A percentile compares a stretch with the other conserved stretches of the same genome.
Evolutionary conservation across 2,329 filamentous ascomycete genomes (phyloP).

Genomic region (Phyllosticta paracitricarpa): DNA sequence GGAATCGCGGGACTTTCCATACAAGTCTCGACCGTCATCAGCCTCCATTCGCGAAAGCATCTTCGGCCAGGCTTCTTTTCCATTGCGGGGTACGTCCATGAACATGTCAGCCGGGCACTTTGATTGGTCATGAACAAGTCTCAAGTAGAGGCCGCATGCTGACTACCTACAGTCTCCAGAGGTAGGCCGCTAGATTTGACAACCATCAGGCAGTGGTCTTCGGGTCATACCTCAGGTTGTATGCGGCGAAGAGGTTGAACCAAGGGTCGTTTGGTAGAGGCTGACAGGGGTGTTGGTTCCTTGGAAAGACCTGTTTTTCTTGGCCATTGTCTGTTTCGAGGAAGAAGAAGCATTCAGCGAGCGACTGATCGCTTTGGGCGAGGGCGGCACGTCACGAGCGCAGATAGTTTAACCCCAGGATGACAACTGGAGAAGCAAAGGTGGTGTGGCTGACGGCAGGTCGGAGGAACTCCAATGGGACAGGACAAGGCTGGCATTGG

Average conservation of each 20-base stretch:
- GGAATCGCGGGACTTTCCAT: background rate
- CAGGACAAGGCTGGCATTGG: background rate
- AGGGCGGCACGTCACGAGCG: background rate
- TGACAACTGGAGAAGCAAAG: background rate
- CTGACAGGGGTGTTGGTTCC: background rate
- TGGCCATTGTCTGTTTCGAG: background rate
- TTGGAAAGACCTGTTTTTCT: background rate
- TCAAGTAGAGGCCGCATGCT: background rate
- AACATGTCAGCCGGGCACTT: background rate
- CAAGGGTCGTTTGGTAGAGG: background rate
- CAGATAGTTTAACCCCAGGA: background rate
- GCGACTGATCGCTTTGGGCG: background rate
- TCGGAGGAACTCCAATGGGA: background rate
- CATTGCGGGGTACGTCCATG: background rate
- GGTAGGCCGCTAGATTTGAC: background rate
- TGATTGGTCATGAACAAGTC: background rate
- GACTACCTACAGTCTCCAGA: background rate
- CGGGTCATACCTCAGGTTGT: background rate
- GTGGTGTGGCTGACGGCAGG: background rate
- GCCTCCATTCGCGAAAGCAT: background rate
- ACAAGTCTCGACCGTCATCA: background rate
- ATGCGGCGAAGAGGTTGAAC: background rate
- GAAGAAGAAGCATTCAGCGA: background rate
- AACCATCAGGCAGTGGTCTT: background rate
- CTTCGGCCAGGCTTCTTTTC: background rate